Percentiles rank a stretch among this genome's conserved stretches.
These are phyloP conservation scores for Pleurotus platypus DNA, from an alignment of 768 basidiomycete genomes.

Conservation along the genomic window DNA sequence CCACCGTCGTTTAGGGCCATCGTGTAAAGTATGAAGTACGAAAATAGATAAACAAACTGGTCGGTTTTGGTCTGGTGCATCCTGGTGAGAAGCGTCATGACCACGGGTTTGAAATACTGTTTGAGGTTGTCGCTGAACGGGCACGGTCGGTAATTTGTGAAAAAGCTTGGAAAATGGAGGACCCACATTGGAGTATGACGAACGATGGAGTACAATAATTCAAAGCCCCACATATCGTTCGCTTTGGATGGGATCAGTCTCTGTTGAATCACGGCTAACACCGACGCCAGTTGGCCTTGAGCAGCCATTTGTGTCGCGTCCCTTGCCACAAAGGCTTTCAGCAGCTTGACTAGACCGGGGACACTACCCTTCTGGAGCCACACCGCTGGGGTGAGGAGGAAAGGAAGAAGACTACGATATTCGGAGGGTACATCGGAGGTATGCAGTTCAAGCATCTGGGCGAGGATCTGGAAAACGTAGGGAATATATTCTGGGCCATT, in stretches of 20 bases:
- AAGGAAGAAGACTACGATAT: slow-evolving; percentile 76
- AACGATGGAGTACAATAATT: slow-evolving; percentile 78
- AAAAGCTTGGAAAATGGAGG: background rate
- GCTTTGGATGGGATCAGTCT: slow-evolving; percentile 81
- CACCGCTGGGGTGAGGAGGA: slow-evolving; percentile 77
- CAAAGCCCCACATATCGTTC: slow-evolving; percentile 91
- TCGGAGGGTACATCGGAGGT: slow-evolving; percentile 58
- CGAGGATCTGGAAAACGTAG: slow-evolving; percentile 94
- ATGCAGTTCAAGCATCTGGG: slow-evolving; percentile 92
- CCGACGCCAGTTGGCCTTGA: slow-evolving; percentile 67
- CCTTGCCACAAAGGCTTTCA: slow-evolving; percentile 78
- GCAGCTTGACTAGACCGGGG: slow-evolving; percentile 85
- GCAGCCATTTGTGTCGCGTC: slow-evolving; percentile 67
- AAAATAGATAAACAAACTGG: slow-evolving; percentile 79
- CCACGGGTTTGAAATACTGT: slow-evolving; percentile 69
- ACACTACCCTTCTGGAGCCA: slow-evolving; percentile 97
- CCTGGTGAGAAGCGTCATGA: slow-evolving; percentile 78
- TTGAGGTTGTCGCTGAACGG: slow-evolving; percentile 40
- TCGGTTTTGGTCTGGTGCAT: slow-evolving; percentile 89
- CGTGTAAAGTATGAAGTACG: slow-evolving; percentile 71
- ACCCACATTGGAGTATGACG: slow-evolving; percentile 74
- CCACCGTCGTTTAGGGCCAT: slow-evolving; percentile 74
- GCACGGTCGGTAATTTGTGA: too few relatives aligned
- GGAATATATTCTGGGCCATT: slow-evolving; percentile 83
- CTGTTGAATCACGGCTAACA: slow-evolving; percentile 89